Base-by-base conservation (phyloP, 2,329 filamentous ascomycete species). In the Neurospora sp. region DNA sequence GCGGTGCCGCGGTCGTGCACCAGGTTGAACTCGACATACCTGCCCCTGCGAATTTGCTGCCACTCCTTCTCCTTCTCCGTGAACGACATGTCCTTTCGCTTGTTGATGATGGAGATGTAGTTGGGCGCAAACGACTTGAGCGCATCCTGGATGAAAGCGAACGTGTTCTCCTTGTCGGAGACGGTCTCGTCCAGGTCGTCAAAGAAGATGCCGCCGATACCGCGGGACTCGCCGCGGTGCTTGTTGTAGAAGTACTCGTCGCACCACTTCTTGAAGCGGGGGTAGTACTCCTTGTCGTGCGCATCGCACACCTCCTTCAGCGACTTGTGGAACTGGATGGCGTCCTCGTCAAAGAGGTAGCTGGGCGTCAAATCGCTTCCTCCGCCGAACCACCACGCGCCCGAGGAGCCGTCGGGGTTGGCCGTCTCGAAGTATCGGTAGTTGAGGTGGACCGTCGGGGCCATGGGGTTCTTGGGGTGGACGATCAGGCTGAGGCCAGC, bases 341-440 rank as follows among this genome's bases (percentile, higher is more conserved):
- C 95, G 79, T 99, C 96, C 80, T 99, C 96, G 76, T 97, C 95
- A 81, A 97, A 98, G 39, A 99, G 87, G 79, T 98, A 99, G 46
- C 87, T 89, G 0, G 96, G 96, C 13, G 96, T 99, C 75, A 99
- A 82, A 80, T 99, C 96, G 68, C 93, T 94, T 70, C 96, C 96
- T 68, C 96, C 96, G 73, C 96, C 96, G 77, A 97, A 99, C 96
- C 96, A 99, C 95, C 96, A 99, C 8, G 93, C 91, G 73, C 95
- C 93, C 68, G 85, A 90, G 74, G 85, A 91, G 62, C 92, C 93
- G 76, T 95, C 91, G 9, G 91, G 87, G 76, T 95, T 91, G 72
- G 92, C 91, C 1, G 96, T 99, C 84, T 99, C 96, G 78, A 99
- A 99, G 82, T 99, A 99, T 70, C 96, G 90, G 84, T 98, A 98